A percentile compares a stretch with the other conserved stretches of the same genome.
phyloP scores from a whole-genome alignment of 441 rosid species.

The Populus hybrid region DNA sequence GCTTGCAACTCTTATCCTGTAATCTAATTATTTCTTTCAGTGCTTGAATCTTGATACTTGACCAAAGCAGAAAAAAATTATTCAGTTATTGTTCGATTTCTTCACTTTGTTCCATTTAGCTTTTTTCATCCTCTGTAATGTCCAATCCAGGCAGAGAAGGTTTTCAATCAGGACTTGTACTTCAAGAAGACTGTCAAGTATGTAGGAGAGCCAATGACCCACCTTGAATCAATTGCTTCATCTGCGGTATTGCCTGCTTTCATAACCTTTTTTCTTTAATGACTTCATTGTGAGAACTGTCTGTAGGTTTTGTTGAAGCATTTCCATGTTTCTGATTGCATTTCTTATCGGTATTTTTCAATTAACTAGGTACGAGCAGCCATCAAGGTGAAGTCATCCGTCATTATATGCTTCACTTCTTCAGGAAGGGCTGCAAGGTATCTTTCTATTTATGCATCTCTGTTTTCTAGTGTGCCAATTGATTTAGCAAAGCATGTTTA shows the following conservation, averaged over 20 bases:
- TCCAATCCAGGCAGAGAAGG: slow-evolving; percentile 77
- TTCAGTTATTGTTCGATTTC: not conserved
- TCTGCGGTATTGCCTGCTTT: slow-evolving; percentile 66
- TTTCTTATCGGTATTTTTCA: slow-evolving; percentile 13
- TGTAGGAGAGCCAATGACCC: slow-evolving; percentile 97
- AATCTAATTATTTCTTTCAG: not conserved
- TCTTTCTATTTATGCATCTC: not conserved
- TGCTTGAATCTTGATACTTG: not conserved
- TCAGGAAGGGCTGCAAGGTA: slow-evolving; percentile 97
- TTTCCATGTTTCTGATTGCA: not conserved
- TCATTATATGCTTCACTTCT: slow-evolving; percentile 86
- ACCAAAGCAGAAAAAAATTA: not conserved
- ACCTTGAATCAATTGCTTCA: slow-evolving; percentile 96
- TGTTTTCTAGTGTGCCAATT: not conserved
- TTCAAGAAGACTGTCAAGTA: slow-evolving; percentile 90
- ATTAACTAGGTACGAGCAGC: slow-evolving; percentile 80
- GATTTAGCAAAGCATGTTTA: not conserved
- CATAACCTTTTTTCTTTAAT: not conserved
- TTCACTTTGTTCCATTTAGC: not conserved
- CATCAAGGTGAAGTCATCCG: slow-evolving; percentile 92
- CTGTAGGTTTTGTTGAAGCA: not conserved
- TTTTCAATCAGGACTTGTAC: slow-evolving; percentile 88
- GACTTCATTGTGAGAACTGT: not conserved
- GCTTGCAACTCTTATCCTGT: no score
- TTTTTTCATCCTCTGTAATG: not conserved